phyloP scores from a whole-genome alignment of 305 asterid genomes.

The Rubia balearica region DNA sequence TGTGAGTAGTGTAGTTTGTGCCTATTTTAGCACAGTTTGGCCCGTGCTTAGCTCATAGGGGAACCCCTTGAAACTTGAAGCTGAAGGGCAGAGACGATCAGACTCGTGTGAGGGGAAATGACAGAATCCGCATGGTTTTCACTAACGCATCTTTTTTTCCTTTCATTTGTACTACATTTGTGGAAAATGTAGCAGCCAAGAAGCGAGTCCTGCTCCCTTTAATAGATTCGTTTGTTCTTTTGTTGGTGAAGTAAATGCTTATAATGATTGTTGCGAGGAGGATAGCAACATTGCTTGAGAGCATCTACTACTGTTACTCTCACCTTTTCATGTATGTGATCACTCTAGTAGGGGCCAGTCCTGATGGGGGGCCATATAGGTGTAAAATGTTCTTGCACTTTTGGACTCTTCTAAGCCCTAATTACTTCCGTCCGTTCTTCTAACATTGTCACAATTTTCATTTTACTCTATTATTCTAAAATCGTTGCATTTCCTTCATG shows the following conservation, averaged over 20 bases:
- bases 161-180: background rate
- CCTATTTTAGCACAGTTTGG: background rate
- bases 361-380: background rate
- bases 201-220: background rate
- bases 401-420: background rate
- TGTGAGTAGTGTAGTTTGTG: background rate
- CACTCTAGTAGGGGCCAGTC: background rate
- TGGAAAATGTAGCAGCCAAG: background rate
- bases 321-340: background rate
- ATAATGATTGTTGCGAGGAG: background rate
- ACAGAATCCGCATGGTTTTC: constrained; percentile 3
- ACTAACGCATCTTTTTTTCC: background rate
- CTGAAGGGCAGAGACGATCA: background rate
- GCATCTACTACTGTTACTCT: background rate
- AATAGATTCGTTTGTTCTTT: background rate
- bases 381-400: background rate
- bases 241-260: constrained; percentile 6
- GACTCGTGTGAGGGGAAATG: background rate
- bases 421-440: background rate
- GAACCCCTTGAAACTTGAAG: background rate
- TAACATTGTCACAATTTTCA: background rate
- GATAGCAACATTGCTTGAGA: background rate
- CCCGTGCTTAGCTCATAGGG: background rate
- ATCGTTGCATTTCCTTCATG: no score
- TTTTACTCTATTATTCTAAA: no score